Evolutionary conservation across 2,329 filamentous ascomycete genomes (phyloP), one percentile per base, ranked within the genome.

Genomic region (Exophiala mesophila): DNA sequence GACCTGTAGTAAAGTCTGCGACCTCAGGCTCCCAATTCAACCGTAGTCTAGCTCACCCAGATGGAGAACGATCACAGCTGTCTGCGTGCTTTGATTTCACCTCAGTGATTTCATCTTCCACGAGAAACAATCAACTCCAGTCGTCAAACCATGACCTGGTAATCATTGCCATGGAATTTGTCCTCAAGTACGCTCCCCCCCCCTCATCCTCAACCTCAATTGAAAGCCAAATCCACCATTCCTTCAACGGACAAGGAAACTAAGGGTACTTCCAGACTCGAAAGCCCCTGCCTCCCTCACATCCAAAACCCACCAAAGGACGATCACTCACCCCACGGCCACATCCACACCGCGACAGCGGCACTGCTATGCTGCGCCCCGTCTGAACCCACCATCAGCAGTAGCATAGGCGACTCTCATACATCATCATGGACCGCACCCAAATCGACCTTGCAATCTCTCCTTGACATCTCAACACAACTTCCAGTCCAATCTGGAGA

Each of bases 271-370:
- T 43, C 5, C 33, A 62, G 60, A 34, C 60, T 64, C 29, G 62
- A 64, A 51, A 52, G 44, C 10, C 62, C 62, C 0, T 64, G 61
- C 44, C 55, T 63, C 12, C 45, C 52, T 2, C 61, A 64, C 39
- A 58, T 60, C 4, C 39, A 31, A 9, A 21, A 50, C 19, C 19
- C 15, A 19, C 10, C 31, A 29, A 41, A 33, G 19, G 44, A 54
- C 8, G 16, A 47, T 2, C 23, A 44, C 5, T 41, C 56, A n/a
- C 40, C 47, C 8, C 41, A 45, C 16, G 61, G 61, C 16, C 63
- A 64, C 41, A 52, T 55, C 1, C 57, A 64, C 5, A 60, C 55
- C 10, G 55, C 54, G 5, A 57, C 57, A 5, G 55, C 60, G 2
- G 52, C 59, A 3, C 40, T 64, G 3, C 49, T 63, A 6, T 46